Evolutionary conservation across 164 flowering plant genomes (phyloP), one percentile per base, ranked within the genome.

Genomic region (Vitis riparia): DNA sequence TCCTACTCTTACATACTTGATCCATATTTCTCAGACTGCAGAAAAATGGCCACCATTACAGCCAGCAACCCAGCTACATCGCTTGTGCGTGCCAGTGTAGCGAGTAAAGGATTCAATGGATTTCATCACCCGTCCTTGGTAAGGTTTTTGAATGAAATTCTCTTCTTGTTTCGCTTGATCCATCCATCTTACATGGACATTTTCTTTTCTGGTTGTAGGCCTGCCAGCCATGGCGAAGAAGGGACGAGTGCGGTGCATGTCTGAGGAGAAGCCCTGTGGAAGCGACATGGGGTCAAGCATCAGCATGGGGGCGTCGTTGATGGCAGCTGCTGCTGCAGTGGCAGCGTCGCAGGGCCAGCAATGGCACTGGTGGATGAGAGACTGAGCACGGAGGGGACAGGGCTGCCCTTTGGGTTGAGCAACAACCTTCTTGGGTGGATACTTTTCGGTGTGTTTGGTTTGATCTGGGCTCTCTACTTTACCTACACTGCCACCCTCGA

Each of bases 301-400:
- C 50, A 72, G 78, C 16, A 79, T 83, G 83, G 73, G 81, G 2
- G 88, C 82, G 30, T 80, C 85, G 0, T 16, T 81, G 63, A 63
- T 81, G 55, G 85, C 88, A 8, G 88, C 84, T 0, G 87, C 88
- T 14, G 68, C 73, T 1, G 83, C 87, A 0, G 84, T 83, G 19
- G 68, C 82, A 9, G 56, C 78, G 70, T 79, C 87, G 5, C 73
- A 1, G 78, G 83, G 75, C 90, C 90, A 0, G 88, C 90, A 27
- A 62, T 85, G 75, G 93, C 91, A 51, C 66, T 89, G 76, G 94
- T 89, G 55, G 94, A 89, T 61, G 91, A 89, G 71, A 86, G 94
- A 73, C 59, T 87, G 91, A 85, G 80, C 85, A 87, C 91, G 3
- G 94, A 89, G 71, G 94, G 94, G 61, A 86, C 88, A 2, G 94